These are phyloP conservation scores for Ceratocystiopsis sp. DNA, from an alignment of 2,329 filamentous ascomycete species.

Conservation along the genomic window DNA sequence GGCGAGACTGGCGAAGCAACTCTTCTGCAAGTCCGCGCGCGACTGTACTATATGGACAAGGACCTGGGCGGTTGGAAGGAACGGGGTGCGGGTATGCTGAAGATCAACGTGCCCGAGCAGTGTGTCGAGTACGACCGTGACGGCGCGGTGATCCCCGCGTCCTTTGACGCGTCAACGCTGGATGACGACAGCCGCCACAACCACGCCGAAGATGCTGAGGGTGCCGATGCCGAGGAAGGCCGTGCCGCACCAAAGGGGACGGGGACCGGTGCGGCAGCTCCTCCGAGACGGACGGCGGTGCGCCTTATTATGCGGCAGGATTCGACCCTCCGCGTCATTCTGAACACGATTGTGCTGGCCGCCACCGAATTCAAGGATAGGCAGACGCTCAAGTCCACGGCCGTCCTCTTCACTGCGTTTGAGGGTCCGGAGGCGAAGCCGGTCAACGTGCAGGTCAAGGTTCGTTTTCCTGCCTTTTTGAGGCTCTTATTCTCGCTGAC, in stretches of 20 bases:
- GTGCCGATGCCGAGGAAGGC: conserved; percentile 11
- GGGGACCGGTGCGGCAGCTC: background rate
- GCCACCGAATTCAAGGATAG: conserved; percentile 67
- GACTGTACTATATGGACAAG: conserved; percentile 66
- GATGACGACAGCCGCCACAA: conserved; percentile 10
- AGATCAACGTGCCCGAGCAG: conserved; percentile 56
- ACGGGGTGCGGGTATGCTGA: conserved; percentile 66
- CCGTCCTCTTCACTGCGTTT: conserved; percentile 49
- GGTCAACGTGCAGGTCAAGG: conserved; percentile 44
- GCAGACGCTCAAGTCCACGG: conserved; percentile 52
- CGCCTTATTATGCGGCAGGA: conserved; percentile 85
- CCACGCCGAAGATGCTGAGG: conserved; percentile 15
- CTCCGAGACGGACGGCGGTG: conserved; percentile 29
- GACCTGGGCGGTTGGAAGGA: conserved; percentile 69
- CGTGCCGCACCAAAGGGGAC: conserved; percentile 11
- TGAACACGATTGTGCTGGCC: conserved; percentile 70
- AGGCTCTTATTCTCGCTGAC: background rate
- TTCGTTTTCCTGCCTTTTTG: conserved; percentile 17
- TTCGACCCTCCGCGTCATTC: conserved; percentile 67
- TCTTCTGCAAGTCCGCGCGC: conserved; percentile 42
- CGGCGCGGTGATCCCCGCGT: conserved; percentile 9
- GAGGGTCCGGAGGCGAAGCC: conserved; percentile 37
- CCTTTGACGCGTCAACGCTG: conserved; percentile 10
- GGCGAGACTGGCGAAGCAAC: conserved; percentile 74
- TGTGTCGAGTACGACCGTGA: conserved; percentile 36